Conservation (phyloP, 805 yeast genomes). For the Teunomyces funiuensis region DNA sequence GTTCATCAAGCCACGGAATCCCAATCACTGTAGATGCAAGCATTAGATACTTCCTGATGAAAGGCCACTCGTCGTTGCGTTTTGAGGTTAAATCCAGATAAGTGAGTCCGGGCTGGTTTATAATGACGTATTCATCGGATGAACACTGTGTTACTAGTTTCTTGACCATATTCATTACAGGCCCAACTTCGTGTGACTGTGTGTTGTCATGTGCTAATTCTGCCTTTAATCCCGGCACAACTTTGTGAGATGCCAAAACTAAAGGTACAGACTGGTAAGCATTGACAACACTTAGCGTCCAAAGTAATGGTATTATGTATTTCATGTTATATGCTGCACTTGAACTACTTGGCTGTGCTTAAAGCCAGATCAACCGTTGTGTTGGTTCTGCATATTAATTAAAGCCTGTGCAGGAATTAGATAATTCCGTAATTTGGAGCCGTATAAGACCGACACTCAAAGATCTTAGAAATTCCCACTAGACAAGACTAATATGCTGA, state of each 20-base stretch:
- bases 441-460: not conserved
- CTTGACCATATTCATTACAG: conserved; percentile 35
- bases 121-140: conserved; percentile 37
- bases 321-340: not conserved
- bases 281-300: not conserved
- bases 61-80: conserved; percentile 43
- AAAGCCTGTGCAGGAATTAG: not conserved
- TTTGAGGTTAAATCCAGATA: conserved; percentile 26
- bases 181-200: conserved; percentile 20
- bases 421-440: not conserved
- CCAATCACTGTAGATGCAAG: conserved; percentile 62
- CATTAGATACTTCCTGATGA: conserved; percentile 50
- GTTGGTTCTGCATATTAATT: not conserved
- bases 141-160: conserved; percentile 38
- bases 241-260: conserved; percentile 39
- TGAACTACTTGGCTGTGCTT: no score
- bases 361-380: not conserved
- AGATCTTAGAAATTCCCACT: not conserved
- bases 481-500: not conserved
- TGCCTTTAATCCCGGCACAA: conserved; percentile 29
- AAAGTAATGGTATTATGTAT: not conserved
- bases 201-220: conserved; percentile 20
- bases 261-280: conserved; percentile 24
- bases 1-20: conserved; percentile 50
- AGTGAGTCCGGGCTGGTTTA: conserved; percentile 40